phyloP scores from a whole-genome alignment of 2,329 filamentous ascomycete species.

The Fusarium avenaceum region DNA sequence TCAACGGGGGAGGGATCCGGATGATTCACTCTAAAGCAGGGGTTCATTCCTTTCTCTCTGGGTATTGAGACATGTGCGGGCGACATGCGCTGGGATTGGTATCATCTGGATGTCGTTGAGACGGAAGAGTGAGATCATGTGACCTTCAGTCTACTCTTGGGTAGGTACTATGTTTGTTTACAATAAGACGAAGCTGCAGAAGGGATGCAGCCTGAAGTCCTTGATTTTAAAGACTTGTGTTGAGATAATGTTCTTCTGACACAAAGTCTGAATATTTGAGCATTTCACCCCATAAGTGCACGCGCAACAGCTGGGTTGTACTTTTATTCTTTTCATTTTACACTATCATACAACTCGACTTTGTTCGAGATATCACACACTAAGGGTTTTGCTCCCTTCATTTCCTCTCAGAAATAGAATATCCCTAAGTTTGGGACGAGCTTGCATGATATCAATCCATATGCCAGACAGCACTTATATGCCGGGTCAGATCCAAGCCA shows the following conservation, averaged over 20 bases:
- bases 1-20: slow-evolving; percentile 9
- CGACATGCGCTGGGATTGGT: not conserved
- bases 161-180: no score
- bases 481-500: slow-evolving; percentile 12
- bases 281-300: not conserved
- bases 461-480: slow-evolving; percentile 1
- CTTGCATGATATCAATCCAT: slow-evolving; percentile 3
- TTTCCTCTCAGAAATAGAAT: not conserved
- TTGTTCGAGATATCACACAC: slow-evolving; percentile 4
- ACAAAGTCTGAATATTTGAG: not conserved
- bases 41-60: slow-evolving; percentile 5
- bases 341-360: not conserved
- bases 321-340: not conserved
- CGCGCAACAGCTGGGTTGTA: not conserved
- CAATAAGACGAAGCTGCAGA: no score
- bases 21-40: slow-evolving; percentile 4
- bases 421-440: not conserved
- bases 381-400: not conserved
- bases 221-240: no score
- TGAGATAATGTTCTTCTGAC: no score
- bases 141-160: not conserved
- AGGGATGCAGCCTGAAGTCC: no score
- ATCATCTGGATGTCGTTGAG: not conserved
- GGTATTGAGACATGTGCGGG: slow-evolving; percentile 23
- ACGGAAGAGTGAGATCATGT: slow-evolving; percentile 18